These are phyloP conservation scores for Bidens hawaiensis DNA, from an alignment of 140 eudicot genomes.

Conservation along the genomic window DNA sequence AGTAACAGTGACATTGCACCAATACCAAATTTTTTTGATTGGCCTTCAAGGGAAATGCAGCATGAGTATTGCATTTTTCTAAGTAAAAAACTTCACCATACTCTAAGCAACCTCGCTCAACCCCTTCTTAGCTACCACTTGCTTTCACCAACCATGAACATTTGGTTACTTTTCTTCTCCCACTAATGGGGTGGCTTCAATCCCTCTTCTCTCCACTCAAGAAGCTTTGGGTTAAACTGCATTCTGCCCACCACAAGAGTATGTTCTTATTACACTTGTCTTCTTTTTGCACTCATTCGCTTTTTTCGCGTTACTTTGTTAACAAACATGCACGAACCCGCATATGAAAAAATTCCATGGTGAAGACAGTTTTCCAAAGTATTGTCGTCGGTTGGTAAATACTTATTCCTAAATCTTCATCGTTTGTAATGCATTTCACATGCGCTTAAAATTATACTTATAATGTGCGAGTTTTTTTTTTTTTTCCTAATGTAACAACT, in stretches of 20 bases:
- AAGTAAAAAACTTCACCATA: constrained; percentile 56
- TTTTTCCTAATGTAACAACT: too few species aligned
- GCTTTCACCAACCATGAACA: constrained; percentile 53
- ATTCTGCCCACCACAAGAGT: constrained; percentile 70
- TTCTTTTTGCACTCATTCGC: neutral
- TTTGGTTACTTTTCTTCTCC: constrained; percentile 25
- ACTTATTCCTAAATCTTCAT: too few species aligned
- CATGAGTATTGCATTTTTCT: constrained; percentile 30
- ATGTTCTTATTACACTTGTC: constrained; percentile 14
- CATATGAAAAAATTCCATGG: too few species aligned
- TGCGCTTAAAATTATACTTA: too few species aligned
- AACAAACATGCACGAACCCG: neutral
- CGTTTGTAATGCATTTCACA: too few species aligned
- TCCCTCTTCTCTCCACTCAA: constrained; percentile 88
- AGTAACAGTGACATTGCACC: constrained; percentile 57
- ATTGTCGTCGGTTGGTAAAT: too few species aligned
- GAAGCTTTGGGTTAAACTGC: constrained; percentile 74
- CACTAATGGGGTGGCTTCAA: constrained; percentile 85
- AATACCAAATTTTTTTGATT: constrained; percentile 45
- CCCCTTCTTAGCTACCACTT: constrained; percentile 34
- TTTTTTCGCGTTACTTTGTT: neutral
- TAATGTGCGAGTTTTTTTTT: neutral
- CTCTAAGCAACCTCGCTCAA: constrained; percentile 67
- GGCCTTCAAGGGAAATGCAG: constrained; percentile 57
- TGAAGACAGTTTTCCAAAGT: too few species aligned